These are phyloP conservation scores for Entonaema liquescens DNA, from an alignment of 495 filamentous ascomycete species.

Conservation along the genomic window DNA sequence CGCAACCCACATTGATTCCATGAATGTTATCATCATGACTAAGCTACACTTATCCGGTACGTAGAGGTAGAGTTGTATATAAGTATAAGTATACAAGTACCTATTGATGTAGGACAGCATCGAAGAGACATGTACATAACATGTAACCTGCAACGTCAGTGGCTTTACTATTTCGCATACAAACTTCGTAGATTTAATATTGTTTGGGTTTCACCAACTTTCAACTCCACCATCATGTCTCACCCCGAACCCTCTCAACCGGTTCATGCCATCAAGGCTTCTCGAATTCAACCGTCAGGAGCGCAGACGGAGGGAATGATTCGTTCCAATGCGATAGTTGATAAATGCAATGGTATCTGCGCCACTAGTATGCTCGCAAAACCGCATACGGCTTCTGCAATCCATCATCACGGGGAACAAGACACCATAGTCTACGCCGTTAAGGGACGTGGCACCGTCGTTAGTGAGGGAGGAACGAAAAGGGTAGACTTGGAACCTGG, in stretches of 20 bases:
- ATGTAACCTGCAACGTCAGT: background rate
- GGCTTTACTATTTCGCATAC: background rate
- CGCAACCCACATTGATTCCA: no score
- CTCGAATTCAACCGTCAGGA: constrained; percentile 34
- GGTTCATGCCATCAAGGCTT: constrained; percentile 44
- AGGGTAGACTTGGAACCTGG: constrained; percentile 59
- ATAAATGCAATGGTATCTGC: constrained; percentile 58
- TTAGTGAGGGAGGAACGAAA: constrained; percentile 47
- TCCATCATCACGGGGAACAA: constrained; percentile 65
- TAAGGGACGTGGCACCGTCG: constrained; percentile 56
- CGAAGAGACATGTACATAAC: background rate
- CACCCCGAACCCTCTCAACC: constrained; percentile 40
- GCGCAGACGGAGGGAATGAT: constrained; percentile 66
- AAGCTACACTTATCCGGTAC: constrained; percentile 33
- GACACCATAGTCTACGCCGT: constrained; percentile 65
- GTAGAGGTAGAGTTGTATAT: background rate
- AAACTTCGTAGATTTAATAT: background rate
- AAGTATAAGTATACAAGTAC: background rate
- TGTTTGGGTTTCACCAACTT: background rate
- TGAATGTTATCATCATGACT: constrained; percentile 42
- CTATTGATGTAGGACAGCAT: background rate
- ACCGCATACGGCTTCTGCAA: constrained; percentile 59
- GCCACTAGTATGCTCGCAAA: constrained; percentile 62
- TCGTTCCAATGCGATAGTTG: constrained; percentile 60
- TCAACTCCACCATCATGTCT: constrained; percentile 25